Base-by-base conservation (phyloP, 352 stramenopile genomes). In the Phytophthora sojae region DNA sequence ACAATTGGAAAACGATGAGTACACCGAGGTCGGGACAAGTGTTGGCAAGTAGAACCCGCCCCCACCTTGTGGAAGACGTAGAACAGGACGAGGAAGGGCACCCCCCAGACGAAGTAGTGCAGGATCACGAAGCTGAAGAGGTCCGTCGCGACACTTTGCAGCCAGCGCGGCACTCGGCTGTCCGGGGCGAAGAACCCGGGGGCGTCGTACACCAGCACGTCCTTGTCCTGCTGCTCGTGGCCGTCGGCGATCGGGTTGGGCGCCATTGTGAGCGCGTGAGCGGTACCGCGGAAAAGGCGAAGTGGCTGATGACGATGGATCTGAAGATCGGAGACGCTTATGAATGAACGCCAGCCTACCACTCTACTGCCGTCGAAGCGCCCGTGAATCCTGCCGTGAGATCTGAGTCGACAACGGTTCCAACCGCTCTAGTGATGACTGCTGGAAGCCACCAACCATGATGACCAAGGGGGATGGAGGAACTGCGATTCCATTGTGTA, bases 81-180 rank as follows among this genome's bases (percentile, higher is more conserved):
- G 52, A 84, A 73, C 5, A 85, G 53, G 14, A 53, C 50, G 39
- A 83, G 42, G 55, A 81, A 69, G 8, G 70, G 72, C 17, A 78
- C 23, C 0, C 57, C 51, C 76, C 77, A 89, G 21, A 84, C 58
- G 37, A 82, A 83, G 64, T 89, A 89, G 70, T 89, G 81, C 50
- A 83, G 71, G 23, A 68, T 72, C 17, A 81, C 61, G 56, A 85
- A 83, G 47, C 68, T 65, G 51, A 79, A 85, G 15, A 72, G 6
- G 57, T 85, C 76, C 6, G 65, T 65, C 50, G 78, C 35, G 9
- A 71, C 42, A 17, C 51, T 64, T 47, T 78, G 76, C 32, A 80
- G 35, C 73, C 69, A 80, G 23, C 23, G 49, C 3, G 79, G 76
- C 17, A 83, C 76, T 49, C 60, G 51, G 32, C 63, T 71, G 53